phyloP scores from a whole-genome alignment of 1,284 basidiomycete genomes.

The Fistulina hepatica region DNA sequence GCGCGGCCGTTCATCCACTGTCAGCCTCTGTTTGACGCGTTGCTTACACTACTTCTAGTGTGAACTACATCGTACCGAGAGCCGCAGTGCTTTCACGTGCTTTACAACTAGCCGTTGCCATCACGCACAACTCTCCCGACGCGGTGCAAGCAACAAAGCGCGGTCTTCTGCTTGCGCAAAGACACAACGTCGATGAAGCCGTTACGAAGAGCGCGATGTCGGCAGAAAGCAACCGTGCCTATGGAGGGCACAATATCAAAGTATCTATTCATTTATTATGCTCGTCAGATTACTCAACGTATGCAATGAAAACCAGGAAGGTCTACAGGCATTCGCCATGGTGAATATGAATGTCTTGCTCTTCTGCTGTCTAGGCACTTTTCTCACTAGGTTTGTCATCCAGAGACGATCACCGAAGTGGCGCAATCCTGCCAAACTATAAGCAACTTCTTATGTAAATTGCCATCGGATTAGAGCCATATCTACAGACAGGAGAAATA shows the following conservation, averaged over 20 bases:
- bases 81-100: conserved; percentile 51
- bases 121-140: conserved; percentile 67
- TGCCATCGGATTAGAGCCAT: too few relatives aligned
- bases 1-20: too few relatives aligned
- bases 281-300: conserved; percentile 4
- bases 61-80: conserved; percentile 55
- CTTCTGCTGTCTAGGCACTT: conserved; percentile 1
- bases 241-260: conserved; percentile 64
- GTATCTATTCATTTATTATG: conserved; percentile 17
- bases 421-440: conserved; percentile 26
- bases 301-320: conserved; percentile 22
- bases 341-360: conserved; percentile 17
- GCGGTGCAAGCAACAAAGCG: conserved; percentile 70
- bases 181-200: conserved; percentile 43
- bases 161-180: conserved; percentile 46
- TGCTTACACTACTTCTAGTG: conserved; percentile 28
- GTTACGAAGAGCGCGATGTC: conserved; percentile 39
- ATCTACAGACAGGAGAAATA: too few relatives aligned
- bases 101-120: conserved; percentile 48
- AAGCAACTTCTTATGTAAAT: too few relatives aligned
- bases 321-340: conserved; percentile 30
- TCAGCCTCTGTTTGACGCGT: conserved; percentile 10
- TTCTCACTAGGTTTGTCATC: conserved; percentile 3
- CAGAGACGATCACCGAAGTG: conserved; percentile 52
- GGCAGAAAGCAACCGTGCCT: conserved; percentile 44